These are phyloP conservation scores for Epichloe hybrida DNA, from an alignment of 2,329 filamentous ascomycete genomes.

Conservation along the genomic window DNA sequence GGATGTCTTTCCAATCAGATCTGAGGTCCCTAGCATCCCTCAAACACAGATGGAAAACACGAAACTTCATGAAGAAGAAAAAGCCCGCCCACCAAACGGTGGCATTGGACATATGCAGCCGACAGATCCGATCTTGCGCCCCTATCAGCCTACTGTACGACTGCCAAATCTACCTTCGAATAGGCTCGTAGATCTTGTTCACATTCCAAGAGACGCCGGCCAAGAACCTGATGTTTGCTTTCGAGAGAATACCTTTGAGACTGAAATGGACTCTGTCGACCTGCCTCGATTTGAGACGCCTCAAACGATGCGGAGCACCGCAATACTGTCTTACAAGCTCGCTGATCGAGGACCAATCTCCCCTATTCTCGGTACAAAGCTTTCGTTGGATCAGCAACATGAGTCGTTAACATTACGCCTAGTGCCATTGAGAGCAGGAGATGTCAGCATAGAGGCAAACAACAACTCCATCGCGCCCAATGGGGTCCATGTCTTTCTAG, in stretches of 20 bases:
- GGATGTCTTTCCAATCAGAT: neutral
- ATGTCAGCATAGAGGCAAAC: constrained; percentile 11
- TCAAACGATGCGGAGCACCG: neutral
- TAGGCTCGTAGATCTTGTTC: neutral
- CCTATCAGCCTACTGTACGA: neutral
- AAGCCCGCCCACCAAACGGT: neutral
- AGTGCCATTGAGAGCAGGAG: constrained; percentile 13
- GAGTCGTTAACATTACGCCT: constrained; percentile 14
- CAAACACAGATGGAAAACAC: neutral
- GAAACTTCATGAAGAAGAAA: neutral
- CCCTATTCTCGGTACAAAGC: constrained; percentile 12
- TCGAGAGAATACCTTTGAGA: neutral
- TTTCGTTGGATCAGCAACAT: constrained; percentile 14
- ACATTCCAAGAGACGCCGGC: neutral
- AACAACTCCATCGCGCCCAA: constrained; percentile 13
- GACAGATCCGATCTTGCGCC: neutral
- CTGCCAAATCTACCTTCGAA: neutral
- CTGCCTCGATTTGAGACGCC: neutral
- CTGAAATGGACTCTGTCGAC: neutral
- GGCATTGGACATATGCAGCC: neutral
- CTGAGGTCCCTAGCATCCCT: neutral
- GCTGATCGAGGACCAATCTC: constrained; percentile 12
- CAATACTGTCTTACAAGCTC: constrained; percentile 15
- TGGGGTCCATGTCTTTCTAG: constrained; percentile 58
- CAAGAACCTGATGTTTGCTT: neutral